Evolutionary conservation across 768 basidiomycete genomes (phyloP).

Genomic region (Pleurotus platypus): DNA sequence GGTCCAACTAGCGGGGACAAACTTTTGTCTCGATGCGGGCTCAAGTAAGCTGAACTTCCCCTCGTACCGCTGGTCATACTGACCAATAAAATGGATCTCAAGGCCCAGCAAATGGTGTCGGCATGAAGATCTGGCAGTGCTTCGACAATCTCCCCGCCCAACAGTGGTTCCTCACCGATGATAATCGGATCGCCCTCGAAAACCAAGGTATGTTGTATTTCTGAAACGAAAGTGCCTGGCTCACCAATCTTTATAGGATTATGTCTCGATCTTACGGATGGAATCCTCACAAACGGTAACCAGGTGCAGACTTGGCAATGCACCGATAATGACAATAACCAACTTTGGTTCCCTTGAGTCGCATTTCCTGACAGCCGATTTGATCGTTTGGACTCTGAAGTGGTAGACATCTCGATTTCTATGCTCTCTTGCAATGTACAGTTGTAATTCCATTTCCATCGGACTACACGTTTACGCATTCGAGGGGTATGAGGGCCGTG

Average conservation of each 20-base stretch:
- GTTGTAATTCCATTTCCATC: too few species aligned
- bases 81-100: background rate
- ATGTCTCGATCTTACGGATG: conserved; percentile 2
- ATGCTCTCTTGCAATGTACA: too few species aligned
- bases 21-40: conserved; percentile 33
- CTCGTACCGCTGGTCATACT: background rate
- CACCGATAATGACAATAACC: conserved; percentile 2
- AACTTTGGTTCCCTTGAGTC: background rate
- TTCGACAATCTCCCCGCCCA: conserved; percentile 2
- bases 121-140: conserved; percentile 6
- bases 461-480: too few species aligned
- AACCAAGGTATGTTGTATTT: background rate
- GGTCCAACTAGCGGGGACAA: conserved; percentile 19
- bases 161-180: conserved; percentile 6
- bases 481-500: too few species aligned
- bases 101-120: conserved; percentile 1
- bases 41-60: conserved; percentile 18
- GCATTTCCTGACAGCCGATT: background rate
- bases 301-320: conserved; percentile 5
- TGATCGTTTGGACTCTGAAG: too few species aligned
- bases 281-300: conserved; percentile 1
- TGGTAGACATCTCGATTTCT: too few species aligned
- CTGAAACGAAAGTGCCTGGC: background rate
- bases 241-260: background rate
- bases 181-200: conserved; percentile 6